Conservation (phyloP, 257 asterid species). For the Leonotis leonurus region DNA sequence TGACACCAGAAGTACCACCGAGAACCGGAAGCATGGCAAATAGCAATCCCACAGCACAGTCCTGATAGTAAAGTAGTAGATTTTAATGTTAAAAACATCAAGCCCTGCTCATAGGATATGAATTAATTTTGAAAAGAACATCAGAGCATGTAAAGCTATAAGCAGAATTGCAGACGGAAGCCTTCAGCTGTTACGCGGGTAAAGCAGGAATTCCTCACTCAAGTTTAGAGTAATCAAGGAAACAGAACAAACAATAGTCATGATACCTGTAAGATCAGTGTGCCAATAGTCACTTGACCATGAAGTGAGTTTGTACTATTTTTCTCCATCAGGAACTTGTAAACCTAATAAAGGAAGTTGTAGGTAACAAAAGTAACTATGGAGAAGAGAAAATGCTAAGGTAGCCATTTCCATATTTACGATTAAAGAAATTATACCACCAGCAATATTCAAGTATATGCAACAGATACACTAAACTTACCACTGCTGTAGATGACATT, state of each 20-base stretch:
- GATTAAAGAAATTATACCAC: not conserved
- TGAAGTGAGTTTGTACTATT: constrained; percentile 80
- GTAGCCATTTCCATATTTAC: no score
- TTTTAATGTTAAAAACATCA: not conserved
- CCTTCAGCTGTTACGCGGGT: constrained; percentile 10
- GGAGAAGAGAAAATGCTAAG: not conserved
- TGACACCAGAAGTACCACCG: constrained; percentile 93
- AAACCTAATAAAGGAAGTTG: constrained; percentile 21
- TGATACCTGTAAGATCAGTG: constrained; percentile 86
- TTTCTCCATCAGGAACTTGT: constrained; percentile 83
- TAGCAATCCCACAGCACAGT: constrained; percentile 97
- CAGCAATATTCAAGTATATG: constrained; percentile 12
- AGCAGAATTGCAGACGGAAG: not conserved
- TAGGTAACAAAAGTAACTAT: not conserved
- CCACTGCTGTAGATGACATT: constrained; percentile 99
- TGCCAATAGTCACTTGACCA: constrained; percentile 97
- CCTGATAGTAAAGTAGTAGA: constrained; percentile 42
- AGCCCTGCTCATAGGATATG: constrained; percentile 7
- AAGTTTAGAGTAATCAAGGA: not conserved
- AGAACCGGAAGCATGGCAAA: constrained; percentile 96
- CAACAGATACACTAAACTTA: constrained; percentile 26
- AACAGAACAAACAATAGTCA: not conserved
- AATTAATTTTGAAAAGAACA: not conserved
- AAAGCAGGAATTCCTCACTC: not conserved
- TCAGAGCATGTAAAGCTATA: not conserved